Evolutionary conservation across 2,329 filamentous ascomycete genomes (phyloP).

Genomic region (Leptosphaerulina australis): DNA sequence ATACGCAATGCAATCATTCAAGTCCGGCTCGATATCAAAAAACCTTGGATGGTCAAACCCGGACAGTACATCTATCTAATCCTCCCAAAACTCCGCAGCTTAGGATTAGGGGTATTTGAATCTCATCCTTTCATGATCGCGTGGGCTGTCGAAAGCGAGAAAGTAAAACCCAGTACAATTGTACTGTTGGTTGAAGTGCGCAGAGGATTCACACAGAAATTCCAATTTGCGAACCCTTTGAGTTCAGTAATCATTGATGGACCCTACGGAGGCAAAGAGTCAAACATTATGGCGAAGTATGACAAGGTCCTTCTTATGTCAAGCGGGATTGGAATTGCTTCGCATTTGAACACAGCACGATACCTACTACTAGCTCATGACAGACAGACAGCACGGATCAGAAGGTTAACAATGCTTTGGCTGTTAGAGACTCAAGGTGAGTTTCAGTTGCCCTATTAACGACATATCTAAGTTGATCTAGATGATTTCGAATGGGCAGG

Average conservation of each 20-base stretch:
- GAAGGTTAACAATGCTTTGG: conserved; percentile 15
- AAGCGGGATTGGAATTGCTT: conserved; percentile 13
- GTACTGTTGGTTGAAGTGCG: conserved; percentile 1
- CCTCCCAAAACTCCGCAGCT: not conserved
- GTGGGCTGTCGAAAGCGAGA: conserved; percentile 1
- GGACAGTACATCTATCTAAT: conserved; percentile 10
- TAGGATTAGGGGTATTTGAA: conserved; percentile 10
- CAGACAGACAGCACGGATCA: conserved; percentile 12
- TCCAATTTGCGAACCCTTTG: not conserved
- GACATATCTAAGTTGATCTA: not conserved
- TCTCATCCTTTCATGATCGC: conserved; percentile 18
- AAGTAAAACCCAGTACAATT: not conserved
- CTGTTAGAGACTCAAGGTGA: conserved; percentile 8
- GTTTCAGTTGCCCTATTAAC: not conserved
- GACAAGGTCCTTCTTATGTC: conserved; percentile 18
- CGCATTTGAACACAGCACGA: conserved; percentile 8
- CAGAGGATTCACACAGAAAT: conserved; percentile 4
- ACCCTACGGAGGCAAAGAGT: conserved; percentile 2
- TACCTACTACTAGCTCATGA: conserved; percentile 12
- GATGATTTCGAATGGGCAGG: not conserved
- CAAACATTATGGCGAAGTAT: not conserved
- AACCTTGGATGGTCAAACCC: not conserved
- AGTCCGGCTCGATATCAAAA: conserved; percentile 1
- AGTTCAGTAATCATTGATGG: conserved; percentile 4
- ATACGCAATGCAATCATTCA: not conserved